Evolutionary conservation across 2,329 filamentous ascomycete genomes (phyloP).

Genomic region (Exophiala calicioides): DNA sequence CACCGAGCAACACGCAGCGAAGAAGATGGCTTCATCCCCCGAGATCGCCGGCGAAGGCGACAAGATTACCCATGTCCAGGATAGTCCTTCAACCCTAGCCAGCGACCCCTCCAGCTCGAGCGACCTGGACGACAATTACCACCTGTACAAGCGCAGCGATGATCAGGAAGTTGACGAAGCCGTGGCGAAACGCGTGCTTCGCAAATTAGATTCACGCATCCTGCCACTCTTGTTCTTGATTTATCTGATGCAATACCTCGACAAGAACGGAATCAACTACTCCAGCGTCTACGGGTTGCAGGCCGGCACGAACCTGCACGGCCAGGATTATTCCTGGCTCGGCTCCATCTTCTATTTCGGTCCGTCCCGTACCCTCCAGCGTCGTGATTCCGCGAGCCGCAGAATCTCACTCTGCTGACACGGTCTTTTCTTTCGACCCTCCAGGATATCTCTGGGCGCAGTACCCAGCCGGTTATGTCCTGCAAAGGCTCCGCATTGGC

Average conservation of each 20-base stretch:
- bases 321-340: conserved; percentile 50
- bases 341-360: conserved; percentile 52
- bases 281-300: conserved; percentile 49
- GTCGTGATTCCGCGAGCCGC: background rate
- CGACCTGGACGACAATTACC: conserved; percentile 42
- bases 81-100: conserved; percentile 11
- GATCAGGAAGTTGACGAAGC: conserved; percentile 31
- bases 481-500: conserved; percentile 51
- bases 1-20: conserved; percentile 1
- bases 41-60: conserved; percentile 12
- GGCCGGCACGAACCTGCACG: conserved; percentile 39
- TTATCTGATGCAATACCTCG: conserved; percentile 30
- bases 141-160: conserved; percentile 37
- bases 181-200: conserved; percentile 20
- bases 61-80: conserved; percentile 16
- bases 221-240: conserved; percentile 27
- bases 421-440: no score
- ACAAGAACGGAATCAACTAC: conserved; percentile 30
- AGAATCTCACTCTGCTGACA: no score
- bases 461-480: conserved; percentile 53
- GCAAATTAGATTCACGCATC: conserved; percentile 28
- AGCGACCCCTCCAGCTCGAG: conserved; percentile 9
- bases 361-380: background rate
- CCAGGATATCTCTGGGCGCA: conserved; percentile 50
- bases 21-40: conserved; percentile 17